Conservation (phyloP, 2,329 filamentous ascomycete genomes). For the Phyllosticta capitalensis region DNA sequence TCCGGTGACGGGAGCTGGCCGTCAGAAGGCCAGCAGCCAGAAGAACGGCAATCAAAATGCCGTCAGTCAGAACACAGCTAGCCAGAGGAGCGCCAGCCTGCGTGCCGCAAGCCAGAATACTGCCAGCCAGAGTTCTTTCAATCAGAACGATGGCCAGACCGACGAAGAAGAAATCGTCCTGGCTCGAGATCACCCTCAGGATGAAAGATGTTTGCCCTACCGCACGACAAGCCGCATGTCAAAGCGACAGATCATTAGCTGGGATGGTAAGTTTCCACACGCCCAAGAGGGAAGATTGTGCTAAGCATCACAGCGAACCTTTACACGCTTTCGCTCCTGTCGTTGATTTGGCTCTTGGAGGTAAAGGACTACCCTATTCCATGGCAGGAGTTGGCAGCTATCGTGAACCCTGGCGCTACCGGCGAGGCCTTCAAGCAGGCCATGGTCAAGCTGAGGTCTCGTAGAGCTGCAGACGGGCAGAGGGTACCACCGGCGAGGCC, state of each 20-base stretch:
- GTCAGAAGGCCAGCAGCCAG: background rate
- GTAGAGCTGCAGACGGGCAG: background rate
- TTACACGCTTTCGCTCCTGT: background rate
- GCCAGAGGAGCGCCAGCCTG: too few species aligned
- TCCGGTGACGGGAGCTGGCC: background rate
- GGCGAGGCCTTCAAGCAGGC: constrained; percentile 8
- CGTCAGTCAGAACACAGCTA: background rate
- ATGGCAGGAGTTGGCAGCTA: constrained; percentile 1
- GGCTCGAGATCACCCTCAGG: background rate
- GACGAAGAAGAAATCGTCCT: background rate
- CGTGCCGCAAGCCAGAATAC: too few species aligned
- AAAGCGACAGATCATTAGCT: constrained; percentile 4
- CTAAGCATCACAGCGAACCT: background rate
- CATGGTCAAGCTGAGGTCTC: background rate
- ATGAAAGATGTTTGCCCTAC: constrained; percentile 1
- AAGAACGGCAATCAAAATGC: background rate
- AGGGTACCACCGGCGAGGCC: constrained; percentile 2
- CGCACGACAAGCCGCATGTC: background rate
- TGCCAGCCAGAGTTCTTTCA: too few species aligned
- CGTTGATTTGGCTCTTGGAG: background rate
- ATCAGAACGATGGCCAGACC: background rate
- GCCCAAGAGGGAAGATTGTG: background rate
- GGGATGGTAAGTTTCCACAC: background rate
- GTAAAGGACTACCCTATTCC: background rate
- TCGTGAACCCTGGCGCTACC: constrained; percentile 6